Conservation (phyloP, 2,329 filamentous ascomycete genomes). For the Anisogramma anomala region DNA sequence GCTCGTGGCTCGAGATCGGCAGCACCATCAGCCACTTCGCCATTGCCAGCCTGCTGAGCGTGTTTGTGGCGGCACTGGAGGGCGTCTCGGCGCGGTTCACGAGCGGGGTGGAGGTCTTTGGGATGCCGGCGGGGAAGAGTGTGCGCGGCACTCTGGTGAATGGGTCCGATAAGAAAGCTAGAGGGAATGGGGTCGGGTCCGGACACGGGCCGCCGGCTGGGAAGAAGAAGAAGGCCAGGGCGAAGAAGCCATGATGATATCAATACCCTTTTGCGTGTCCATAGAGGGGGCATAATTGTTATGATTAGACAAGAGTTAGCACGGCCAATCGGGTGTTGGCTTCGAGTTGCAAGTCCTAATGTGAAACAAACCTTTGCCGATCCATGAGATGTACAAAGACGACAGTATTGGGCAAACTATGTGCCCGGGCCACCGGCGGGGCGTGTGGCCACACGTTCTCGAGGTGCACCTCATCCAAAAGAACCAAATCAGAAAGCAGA, state of each 20-base stretch:
- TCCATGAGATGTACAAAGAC: no score
- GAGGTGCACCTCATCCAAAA: no score
- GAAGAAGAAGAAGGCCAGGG: neutral
- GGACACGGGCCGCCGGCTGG: neutral
- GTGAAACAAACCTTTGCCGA: no score
- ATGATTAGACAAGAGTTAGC: neutral
- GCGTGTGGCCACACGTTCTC: no score
- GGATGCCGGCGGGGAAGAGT: neutral
- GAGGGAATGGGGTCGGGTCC: neutral
- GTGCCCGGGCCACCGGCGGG: no score
- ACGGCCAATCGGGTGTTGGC: neutral
- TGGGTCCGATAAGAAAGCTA: neutral
- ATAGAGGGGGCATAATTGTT: neutral
- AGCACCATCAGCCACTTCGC: constrained; percentile 93
- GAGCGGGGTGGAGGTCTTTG: constrained; percentile 51
- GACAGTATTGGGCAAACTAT: no score
- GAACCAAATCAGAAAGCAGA: no score
- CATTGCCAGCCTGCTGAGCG: constrained; percentile 78
- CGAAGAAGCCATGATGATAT: neutral
- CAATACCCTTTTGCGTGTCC: no score
- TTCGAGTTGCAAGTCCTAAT: neutral
- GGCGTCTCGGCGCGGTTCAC: constrained; percentile 76
- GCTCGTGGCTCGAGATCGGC: constrained; percentile 94
- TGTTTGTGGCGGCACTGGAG: constrained; percentile 84
- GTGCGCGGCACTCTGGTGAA: neutral